Percentiles rank a stretch among this genome's conserved stretches.
Evolutionary conservation across 192 early-diverging fungal genomes (phyloP).

Genomic region (Coemansia sp.): DNA sequence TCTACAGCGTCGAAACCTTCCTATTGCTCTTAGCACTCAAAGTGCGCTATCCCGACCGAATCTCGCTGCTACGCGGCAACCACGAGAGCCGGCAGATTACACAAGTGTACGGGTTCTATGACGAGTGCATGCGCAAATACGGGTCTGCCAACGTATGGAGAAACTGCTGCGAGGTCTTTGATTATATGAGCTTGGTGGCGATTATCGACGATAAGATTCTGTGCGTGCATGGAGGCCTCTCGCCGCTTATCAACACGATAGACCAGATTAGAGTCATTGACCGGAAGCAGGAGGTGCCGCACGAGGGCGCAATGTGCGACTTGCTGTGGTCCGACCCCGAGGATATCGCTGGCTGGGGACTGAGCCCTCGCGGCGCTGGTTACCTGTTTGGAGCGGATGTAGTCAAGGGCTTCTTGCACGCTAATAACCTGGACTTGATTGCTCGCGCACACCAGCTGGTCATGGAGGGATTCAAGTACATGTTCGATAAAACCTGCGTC

Average conservation of each 20-base stretch:
- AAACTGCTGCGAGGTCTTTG: constrained; percentile 97
- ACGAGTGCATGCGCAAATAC: constrained; percentile 95
- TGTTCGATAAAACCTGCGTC: constrained; percentile 94
- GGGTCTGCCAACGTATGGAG: constrained; percentile 96
- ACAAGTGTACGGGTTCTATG: constrained; percentile 99
- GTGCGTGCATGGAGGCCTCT: constrained; percentile 94
- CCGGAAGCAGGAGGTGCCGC: constrained; percentile 95
- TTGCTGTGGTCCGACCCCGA: constrained; percentile 98
- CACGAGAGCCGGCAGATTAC: constrained; percentile 93
- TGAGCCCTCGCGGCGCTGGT: constrained; percentile 96
- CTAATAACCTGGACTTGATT: constrained; percentile 84
- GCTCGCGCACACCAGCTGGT: constrained; percentile 96
- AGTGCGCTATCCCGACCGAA: constrained; percentile 87
- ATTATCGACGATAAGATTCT: constrained; percentile 93
- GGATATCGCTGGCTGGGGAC: constrained; percentile 83
- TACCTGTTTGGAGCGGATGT: constrained; percentile 97
- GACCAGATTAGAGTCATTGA: constrained; percentile 96
- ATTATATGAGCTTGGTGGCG: constrained; percentile 91
- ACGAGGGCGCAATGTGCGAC: constrained; percentile 98
- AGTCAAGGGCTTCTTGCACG: constrained; percentile 73
- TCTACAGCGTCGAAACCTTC: constrained; percentile 97
- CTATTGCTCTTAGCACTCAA: constrained; percentile 92
- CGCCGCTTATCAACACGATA: constrained; percentile 87
- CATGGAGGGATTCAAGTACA: constrained; percentile 95
- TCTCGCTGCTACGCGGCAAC: constrained; percentile 91